Base-by-base conservation (phyloP, 139 green algal genomes). In the Deuterostichococcus epilithicus region DNA sequence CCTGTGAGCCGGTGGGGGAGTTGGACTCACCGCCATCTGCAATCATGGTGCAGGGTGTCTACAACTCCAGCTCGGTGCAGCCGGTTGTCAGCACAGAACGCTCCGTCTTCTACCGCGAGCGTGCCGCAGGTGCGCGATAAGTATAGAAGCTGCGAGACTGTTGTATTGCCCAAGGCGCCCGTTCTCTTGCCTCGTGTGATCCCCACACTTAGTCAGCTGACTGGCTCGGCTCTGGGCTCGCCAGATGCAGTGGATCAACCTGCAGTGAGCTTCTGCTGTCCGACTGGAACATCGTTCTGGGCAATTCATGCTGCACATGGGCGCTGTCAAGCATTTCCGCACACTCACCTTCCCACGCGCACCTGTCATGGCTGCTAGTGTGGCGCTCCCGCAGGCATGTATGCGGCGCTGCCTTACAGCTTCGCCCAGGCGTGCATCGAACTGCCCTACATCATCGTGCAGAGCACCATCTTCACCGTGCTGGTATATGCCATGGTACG, bases 21-120 rank as follows among this genome's bases (percentile, higher is more conserved):
- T 20, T 63, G 52, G 13, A 5, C 13, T 28, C 13, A 30, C 3
- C 52, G 52, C 8, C 20, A n/a, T 3, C 10, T 63, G 52, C 52
- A n/a, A 3, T 63, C 52, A 63, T 25, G 52, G 52, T 59, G 58
- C n/a, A 76, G 23, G 80, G 47, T 32, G 79, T 83, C 32, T 89
- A 90, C 75, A 92, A 91, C 73, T 82, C 84, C 33, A 81, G 92
- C 33, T 65, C 81, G 28, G 82, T 88, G 1, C 82, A 91, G 80
- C 88, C 88, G 0, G 78, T 89, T 4, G 59, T 90, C 3, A 44
- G 65, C 2, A 73, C 68, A 3, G 86, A 92, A 82, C 81, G 86
- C 3, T 33, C 71, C 20, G 86, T 92, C 8, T 93, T 80, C 70
- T 93, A 93, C 78, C 68, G 86, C 3, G 87, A 91, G 79, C 69